phyloP scores from a whole-genome alignment of 768 basidiomycete genomes.

The Hericium erinaceus region DNA sequence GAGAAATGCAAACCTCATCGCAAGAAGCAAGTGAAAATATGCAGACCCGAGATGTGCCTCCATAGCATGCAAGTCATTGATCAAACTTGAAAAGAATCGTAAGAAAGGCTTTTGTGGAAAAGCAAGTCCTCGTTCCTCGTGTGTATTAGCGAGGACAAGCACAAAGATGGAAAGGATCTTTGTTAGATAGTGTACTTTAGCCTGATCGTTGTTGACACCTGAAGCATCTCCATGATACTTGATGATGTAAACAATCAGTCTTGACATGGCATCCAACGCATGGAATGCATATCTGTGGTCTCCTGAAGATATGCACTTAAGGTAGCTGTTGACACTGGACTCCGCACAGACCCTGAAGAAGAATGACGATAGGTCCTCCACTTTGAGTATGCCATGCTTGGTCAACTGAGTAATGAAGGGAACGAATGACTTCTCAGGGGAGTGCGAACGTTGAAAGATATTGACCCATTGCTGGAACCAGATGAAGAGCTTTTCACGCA shows the following conservation, averaged over 20 bases:
- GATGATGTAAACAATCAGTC: conserved; percentile 94
- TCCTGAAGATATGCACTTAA: conserved; percentile 62
- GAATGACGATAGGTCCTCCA: conserved; percentile 92
- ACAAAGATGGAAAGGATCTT: conserved; percentile 98
- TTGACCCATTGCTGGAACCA: conserved; percentile 96
- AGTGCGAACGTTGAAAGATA: conserved; percentile 84
- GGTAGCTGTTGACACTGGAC: conserved; percentile 83
- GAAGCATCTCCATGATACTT: conserved; percentile 98
- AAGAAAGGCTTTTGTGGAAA: conserved; percentile 99
- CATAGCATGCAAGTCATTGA: conserved; percentile 85
- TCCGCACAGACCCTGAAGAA: conserved; percentile 99
- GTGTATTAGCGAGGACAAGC: conserved; percentile 86
- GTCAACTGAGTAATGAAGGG: conserved; percentile 95
- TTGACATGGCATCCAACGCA: conserved; percentile 90
- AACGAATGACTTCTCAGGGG: conserved; percentile 92
- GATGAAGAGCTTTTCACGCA: conserved; percentile 63
- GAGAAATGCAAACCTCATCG: conserved; percentile 58
- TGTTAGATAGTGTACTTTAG: conserved; percentile 92
- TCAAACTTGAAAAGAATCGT: conserved; percentile 93
- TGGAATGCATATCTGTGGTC: conserved; percentile 79
- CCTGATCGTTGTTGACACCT: conserved; percentile 86
- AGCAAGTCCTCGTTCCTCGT: conserved; percentile 83
- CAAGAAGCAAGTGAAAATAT: conserved; percentile 82
- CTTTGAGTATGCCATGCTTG: conserved; percentile 92
- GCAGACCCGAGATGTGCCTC: conserved; percentile 80